phyloP scores from a whole-genome alignment of 139 green algal genomes.

The Tetraselmis chui region DNA sequence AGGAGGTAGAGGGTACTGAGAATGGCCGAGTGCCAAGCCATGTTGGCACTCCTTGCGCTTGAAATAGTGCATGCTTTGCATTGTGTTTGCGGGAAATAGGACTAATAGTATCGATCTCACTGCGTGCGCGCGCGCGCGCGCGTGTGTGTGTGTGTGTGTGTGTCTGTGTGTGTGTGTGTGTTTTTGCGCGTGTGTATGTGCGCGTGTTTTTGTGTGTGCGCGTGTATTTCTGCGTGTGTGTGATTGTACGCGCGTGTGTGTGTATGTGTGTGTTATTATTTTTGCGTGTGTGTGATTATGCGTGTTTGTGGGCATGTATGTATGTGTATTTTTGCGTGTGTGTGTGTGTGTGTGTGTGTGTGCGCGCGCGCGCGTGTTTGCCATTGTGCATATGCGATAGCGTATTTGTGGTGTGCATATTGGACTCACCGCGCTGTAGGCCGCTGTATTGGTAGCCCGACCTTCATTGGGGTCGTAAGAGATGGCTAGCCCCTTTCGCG shows the following conservation, averaged over 20 bases:
- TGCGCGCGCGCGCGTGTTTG: not conserved
- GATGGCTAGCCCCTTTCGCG: conserved; percentile 29
- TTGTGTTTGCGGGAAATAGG: not conserved
- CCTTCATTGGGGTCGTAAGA: conserved; percentile 56
- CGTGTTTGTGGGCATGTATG: too few species aligned
- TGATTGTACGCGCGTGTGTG: too few species aligned
- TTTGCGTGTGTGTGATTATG: too few species aligned
- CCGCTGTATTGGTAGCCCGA: too few species aligned
- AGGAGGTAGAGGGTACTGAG: not conserved
- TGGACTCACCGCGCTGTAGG: too few species aligned
- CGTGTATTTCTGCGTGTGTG: too few species aligned
- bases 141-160: not conserved
- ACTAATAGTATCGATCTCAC: not conserved
- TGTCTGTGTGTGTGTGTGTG: too few species aligned
- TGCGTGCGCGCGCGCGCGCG: not conserved
- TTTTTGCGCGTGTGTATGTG: too few species aligned
- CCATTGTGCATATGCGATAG: not conserved
- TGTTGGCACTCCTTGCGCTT: not conserved
- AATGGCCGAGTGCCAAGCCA: not conserved
- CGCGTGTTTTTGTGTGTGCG: too few species aligned
- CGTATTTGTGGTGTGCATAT: conserved; percentile 1
- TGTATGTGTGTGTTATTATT: too few species aligned
- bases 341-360: conserved; percentile 3
- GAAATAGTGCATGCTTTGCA: too few species aligned
- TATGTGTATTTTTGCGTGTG: too few species aligned